These are phyloP conservation scores for Conticribra weissflogii DNA, from an alignment of 108 stramenopile species.

Conservation along the genomic window DNA sequence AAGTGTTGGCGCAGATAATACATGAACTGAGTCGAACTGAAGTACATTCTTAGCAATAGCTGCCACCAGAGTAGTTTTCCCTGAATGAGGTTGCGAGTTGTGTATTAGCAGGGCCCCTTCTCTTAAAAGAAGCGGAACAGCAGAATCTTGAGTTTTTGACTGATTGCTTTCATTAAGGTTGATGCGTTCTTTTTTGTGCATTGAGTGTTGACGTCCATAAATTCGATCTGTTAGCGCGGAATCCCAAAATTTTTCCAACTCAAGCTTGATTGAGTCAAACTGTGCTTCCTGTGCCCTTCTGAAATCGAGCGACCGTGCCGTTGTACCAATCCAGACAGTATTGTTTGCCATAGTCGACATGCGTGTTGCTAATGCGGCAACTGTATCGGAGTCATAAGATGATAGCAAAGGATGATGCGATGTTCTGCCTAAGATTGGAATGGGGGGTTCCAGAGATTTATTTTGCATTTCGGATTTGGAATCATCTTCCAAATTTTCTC, in stretches of 20 bases:
- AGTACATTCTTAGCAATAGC: constrained; percentile 58
- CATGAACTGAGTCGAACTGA: constrained; percentile 62
- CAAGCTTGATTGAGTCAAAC: constrained; percentile 10
- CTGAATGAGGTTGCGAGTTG: constrained; percentile 47
- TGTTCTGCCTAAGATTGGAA: not conserved
- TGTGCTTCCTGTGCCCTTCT: constrained; percentile 17
- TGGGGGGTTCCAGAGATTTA: not conserved
- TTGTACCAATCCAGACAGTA: constrained; percentile 38
- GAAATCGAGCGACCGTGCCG: constrained; percentile 14
- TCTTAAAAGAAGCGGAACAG: constrained; percentile 33
- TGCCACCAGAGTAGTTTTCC: constrained; percentile 69
- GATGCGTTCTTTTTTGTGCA: not conserved
- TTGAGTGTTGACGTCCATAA: not conserved
- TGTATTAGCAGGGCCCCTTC: constrained; percentile 47
- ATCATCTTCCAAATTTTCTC: not conserved
- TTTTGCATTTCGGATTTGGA: not conserved
- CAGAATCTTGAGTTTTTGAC: constrained; percentile 5
- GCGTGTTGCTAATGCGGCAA: constrained; percentile 33
- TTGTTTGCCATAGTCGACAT: constrained; percentile 36
- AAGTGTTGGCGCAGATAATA: constrained; percentile 60
- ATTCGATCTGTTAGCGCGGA: not conserved
- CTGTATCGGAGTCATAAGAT: constrained; percentile 42
- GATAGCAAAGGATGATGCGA: constrained; percentile 20
- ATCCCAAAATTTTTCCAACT: constrained; percentile 28
- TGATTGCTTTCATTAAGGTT: not conserved